Evolutionary conservation across 192 early-diverging fungal genomes (phyloP).

Genomic region (Chytriomyces hyalinus): DNA sequence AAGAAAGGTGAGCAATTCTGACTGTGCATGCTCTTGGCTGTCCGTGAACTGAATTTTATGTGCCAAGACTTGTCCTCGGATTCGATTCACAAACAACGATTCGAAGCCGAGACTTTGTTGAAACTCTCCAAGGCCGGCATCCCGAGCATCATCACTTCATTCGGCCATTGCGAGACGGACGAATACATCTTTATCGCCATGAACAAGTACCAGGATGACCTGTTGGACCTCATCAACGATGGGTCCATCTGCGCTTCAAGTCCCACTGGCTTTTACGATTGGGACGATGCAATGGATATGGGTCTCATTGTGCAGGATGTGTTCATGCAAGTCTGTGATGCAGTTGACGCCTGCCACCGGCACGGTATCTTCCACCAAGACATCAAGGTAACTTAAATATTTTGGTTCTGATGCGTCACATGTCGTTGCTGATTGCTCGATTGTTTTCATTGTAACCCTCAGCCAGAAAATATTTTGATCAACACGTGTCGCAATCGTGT

Average conservation of each 20-base stretch:
- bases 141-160: conserved; percentile 26
- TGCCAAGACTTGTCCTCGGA: conserved; percentile 32
- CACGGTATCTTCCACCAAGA: conserved; percentile 89
- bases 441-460: background rate
- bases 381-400: conserved; percentile 60
- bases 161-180: conserved; percentile 30
- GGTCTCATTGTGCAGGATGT: conserved; percentile 38
- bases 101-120: conserved; percentile 41
- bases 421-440: background rate
- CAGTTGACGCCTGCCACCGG: conserved; percentile 73
- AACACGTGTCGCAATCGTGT: background rate
- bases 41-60: no score
- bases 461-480: conserved; percentile 79
- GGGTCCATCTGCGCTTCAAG: conserved; percentile 9
- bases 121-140: conserved; percentile 12
- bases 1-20: conserved; percentile 34
- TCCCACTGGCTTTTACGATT: conserved; percentile 23
- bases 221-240: conserved; percentile 47
- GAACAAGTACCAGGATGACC: conserved; percentile 40
- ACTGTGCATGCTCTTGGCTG: background rate
- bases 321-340: conserved; percentile 78
- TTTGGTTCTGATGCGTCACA: background rate
- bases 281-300: conserved; percentile 30
- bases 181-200: conserved; percentile 42
- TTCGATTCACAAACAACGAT: conserved; percentile 45